Conservation (phyloP, 306 rosid genomes). For the Glycyrrhiza uralensis region DNA sequence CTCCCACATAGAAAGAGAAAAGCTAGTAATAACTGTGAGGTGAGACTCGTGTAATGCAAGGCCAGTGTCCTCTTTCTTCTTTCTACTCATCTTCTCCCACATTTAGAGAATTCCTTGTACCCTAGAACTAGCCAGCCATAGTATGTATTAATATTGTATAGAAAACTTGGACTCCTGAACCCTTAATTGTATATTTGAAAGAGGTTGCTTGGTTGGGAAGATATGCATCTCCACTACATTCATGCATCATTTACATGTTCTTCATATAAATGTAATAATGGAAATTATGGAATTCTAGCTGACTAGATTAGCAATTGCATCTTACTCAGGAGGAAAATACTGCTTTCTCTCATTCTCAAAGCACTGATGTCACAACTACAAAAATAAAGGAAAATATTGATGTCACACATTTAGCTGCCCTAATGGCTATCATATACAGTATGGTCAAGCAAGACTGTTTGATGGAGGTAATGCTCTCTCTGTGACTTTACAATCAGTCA, state of each 20-base stretch:
- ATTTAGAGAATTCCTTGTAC: background rate
- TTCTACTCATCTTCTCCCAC: background rate
- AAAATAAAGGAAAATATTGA: conserved; percentile 25
- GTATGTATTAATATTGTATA: too few species aligned
- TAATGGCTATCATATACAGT: conserved; percentile 56
- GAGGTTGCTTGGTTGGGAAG: background rate
- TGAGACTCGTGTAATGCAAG: background rate
- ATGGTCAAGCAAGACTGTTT: conserved; percentile 66
- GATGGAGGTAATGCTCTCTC: conserved; percentile 65
- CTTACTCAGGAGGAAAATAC: conserved; percentile 41
- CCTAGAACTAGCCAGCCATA: background rate
- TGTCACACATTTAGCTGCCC: conserved; percentile 38
- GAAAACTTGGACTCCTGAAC: background rate
- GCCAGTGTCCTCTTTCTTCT: background rate
- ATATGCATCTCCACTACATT: conserved; percentile 7
- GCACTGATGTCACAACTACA: conserved; percentile 18
- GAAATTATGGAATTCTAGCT: background rate
- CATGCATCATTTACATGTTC: conserved; percentile 16
- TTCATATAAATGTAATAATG: background rate
- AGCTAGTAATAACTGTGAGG: background rate
- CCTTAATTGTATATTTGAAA: background rate
- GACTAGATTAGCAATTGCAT: background rate
- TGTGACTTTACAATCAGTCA: background rate
- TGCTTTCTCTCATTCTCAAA: conserved; percentile 29
- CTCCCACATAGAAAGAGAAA: background rate